Evolutionary conservation across 129 eudicot genomes (phyloP).

Genomic region (Arctium minus): DNA sequence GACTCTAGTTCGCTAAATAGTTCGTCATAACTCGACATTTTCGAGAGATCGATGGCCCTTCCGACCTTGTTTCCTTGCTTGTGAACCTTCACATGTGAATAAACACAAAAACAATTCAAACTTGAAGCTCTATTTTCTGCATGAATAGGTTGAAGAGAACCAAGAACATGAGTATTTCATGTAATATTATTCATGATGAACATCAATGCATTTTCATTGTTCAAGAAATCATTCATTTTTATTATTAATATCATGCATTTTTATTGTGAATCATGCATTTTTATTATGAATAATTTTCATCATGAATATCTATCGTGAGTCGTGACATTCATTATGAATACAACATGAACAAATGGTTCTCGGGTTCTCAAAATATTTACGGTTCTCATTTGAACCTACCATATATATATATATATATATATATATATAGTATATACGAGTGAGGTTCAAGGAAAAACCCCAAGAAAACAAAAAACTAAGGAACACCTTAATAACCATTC

Average conservation of each 20-base stretch:
- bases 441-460: background rate
- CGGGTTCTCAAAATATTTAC: too few relatives aligned
- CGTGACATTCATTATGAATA: background rate
- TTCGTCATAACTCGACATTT: conserved; percentile 60
- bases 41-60: conserved; percentile 79
- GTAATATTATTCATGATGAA: too few relatives aligned
- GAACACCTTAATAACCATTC: background rate
- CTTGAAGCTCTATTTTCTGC: background rate
- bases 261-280: background rate
- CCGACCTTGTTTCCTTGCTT: conserved; percentile 95
- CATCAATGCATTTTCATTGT: background rate
- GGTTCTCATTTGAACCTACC: background rate
- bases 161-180: too few relatives aligned
- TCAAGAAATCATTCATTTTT: background rate
- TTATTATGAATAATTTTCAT: background rate
- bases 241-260: background rate
- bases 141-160: background rate
- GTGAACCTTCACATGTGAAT: conserved; percentile 57
- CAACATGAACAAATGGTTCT: too few relatives aligned
- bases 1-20: conserved; percentile 70
- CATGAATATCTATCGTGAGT: background rate
- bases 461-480: background rate
- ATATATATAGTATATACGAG: too few relatives aligned
- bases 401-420: too few relatives aligned
- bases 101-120: background rate